phyloP scores from a whole-genome alignment of 1,284 basidiomycete species.

The Papiliotrema laurentii region DNA sequence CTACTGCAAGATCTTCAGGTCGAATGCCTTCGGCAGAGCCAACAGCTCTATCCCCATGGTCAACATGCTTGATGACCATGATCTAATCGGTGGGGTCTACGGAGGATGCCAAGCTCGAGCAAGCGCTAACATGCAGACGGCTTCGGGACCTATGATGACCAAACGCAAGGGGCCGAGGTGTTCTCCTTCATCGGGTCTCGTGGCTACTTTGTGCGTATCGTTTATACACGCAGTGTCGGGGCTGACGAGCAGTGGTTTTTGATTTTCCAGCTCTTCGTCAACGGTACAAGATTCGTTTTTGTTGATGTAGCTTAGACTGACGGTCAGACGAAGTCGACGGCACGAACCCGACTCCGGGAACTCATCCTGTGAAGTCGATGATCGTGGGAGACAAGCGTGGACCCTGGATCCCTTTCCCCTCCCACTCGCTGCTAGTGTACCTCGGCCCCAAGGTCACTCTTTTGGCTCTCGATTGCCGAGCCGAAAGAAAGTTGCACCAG shows the following conservation, averaged over 20 bases:
- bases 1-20: conserved; percentile 80
- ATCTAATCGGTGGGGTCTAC: conserved; percentile 57
- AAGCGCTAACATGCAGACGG: conserved; percentile 54
- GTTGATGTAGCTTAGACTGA: too few species aligned
- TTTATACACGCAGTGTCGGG: not conserved
- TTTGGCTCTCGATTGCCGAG: conserved; percentile 78
- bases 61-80: conserved; percentile 61
- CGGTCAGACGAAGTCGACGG: conserved; percentile 66
- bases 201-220: conserved; percentile 62
- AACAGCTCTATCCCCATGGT: conserved; percentile 79
- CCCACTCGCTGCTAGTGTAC: conserved; percentile 69
- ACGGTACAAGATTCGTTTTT: too few species aligned
- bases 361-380: conserved; percentile 64
- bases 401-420: conserved; percentile 69
- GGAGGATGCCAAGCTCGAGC: too few species aligned
- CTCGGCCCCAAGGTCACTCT: conserved; percentile 59
- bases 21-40: conserved; percentile 85
- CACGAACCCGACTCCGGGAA: conserved; percentile 55
- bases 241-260: conserved; percentile 56
- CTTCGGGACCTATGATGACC: conserved; percentile 76
- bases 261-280: conserved; percentile 86
- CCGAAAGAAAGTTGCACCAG: conserved; percentile 76
- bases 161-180: conserved; percentile 70
- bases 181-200: conserved; percentile 65
- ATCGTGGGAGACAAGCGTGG: conserved; percentile 67